Conservation (phyloP, 441 rosid genomes). For the Adansonia grandidieri region DNA sequence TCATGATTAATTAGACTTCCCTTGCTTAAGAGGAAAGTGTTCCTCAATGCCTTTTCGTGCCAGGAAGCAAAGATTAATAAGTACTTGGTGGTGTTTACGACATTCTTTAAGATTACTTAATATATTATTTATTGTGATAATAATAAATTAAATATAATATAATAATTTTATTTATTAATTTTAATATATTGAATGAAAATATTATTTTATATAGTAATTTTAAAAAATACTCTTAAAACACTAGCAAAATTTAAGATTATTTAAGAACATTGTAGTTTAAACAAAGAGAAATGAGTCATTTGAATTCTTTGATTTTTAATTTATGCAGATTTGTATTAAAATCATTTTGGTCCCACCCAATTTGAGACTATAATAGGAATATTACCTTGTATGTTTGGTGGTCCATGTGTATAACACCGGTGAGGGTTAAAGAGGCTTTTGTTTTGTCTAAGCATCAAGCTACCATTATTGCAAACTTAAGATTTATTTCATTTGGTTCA, state of each 20-base stretch:
- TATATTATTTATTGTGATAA: too few relatives aligned
- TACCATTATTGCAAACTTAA: not conserved
- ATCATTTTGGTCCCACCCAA: slow-evolving; percentile 5
- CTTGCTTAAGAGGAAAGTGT: slow-evolving; percentile 15
- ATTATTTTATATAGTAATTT: too few relatives aligned
- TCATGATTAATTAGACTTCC: not conserved
- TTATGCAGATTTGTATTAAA: not conserved
- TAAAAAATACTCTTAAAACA: too few relatives aligned
- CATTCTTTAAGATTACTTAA: too few relatives aligned
- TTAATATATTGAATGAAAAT: too few relatives aligned
- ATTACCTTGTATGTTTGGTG: not conserved
- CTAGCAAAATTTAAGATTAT: too few relatives aligned
- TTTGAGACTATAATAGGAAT: not conserved
- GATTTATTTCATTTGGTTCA: too few relatives aligned
- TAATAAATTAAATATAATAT: too few relatives aligned
- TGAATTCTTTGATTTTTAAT: not conserved
- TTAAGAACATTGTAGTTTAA: not conserved
- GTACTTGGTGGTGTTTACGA: too few relatives aligned
- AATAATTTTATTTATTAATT: too few relatives aligned
- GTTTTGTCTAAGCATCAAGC: slow-evolving; percentile 9
- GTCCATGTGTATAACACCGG: not conserved
- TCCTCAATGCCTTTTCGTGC: not conserved
- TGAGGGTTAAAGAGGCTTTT: slow-evolving; percentile 1
- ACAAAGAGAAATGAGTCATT: not conserved
- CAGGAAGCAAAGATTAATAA: too few relatives aligned